Base-by-base conservation (phyloP, 306 rosid species). In the Cicer cuneatum region DNA sequence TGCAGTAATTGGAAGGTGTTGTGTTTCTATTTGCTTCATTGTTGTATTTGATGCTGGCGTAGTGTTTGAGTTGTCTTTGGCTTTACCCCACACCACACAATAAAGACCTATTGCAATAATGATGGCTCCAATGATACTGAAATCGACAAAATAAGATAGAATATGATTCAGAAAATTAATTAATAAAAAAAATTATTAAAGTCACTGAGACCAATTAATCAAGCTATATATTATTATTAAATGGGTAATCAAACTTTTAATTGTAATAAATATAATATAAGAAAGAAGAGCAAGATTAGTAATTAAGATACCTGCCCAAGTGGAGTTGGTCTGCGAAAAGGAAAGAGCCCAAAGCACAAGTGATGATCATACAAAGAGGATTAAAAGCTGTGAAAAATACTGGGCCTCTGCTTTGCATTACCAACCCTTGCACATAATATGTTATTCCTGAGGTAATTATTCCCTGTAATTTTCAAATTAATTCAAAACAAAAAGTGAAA, bases 21-120 rank as follows among this genome's bases (percentile, higher is more conserved):
- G 86, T 33, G 37, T 29, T 58, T 68, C 69, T 16, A 15, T 57
- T 43, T 76, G 84, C 74, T 72, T 76, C 5, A 66, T 14, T 61
- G 78, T 40, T 65, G 66, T 11, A 41, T 57, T 0, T 14, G 79
- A 11, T 39, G 61, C 19, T 56, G 56, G 42, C n/a, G 41, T 40
- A 54, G 67, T 43, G 7, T 41, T 18, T 3, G 81, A 43, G 12
- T 81, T 35, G 65, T 90, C 98, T 79, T 90, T 89, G 69, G 79
- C 74, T 85, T 90, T 92, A 10, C 98, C 96, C 98, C 96, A 92
- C 73, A 90, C 91, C 45, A 92, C 96, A 19, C 81, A 68, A 61
- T 93, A 93, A 4, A 89, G 90, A 41, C 97, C 97, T 18, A 85
- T 7, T 58, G 88, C 89, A n/a, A 93, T 90, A 48, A 89, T 67